Evolutionary conservation across 2,329 filamentous ascomycete genomes (phyloP), one percentile per base, ranked within the genome.

Genomic region (Didymella glomerata): DNA sequence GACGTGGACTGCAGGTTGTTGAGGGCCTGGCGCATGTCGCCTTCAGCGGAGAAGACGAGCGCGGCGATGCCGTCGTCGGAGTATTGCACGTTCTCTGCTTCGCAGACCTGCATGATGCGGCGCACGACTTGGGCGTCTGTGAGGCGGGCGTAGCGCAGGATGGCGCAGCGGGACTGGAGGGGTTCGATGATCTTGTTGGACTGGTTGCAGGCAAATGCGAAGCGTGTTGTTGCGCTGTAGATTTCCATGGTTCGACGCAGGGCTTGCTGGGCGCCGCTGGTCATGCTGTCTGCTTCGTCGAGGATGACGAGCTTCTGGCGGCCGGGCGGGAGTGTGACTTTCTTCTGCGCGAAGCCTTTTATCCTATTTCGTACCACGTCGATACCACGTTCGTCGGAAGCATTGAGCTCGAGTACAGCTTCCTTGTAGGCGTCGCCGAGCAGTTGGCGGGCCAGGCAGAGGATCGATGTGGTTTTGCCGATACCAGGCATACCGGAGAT

Each of bases 401-500:
- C 95, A 75, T 99, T 99, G 68, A 99, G 84, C 78, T 99, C 95
- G 61, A 99, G 80, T 2, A 99, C 95, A 0, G 95, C 95, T 82
- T 99, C 95, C 79, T 97, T 98, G 83, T 98, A 99, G 28, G 92
- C 86, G 73, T 96, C 91, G 9, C 95, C 95, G 2, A 99, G 84
- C 60, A 99, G 81, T 76, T 98, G 94, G 60, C 94, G 87, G 18
- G 95, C 95, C 46, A 99, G 86, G 76, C 95, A 98, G 61, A 98
- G 82, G 55, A 99, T 89, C 55, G 93, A 97, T 0, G 95, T 98
- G 4, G 95, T 99, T 83, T 99, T 99, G 78, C 95, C 95, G 73
- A 98, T 99, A 74, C 95, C 95, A 20, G 95, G 95, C 93, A 97
- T 98, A 60, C 95, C 95, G n/a, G 92, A 97, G 72, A 99, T 98